Conservation (phyloP, 306 rosid genomes). For the Abrus pulchellus region DNA sequence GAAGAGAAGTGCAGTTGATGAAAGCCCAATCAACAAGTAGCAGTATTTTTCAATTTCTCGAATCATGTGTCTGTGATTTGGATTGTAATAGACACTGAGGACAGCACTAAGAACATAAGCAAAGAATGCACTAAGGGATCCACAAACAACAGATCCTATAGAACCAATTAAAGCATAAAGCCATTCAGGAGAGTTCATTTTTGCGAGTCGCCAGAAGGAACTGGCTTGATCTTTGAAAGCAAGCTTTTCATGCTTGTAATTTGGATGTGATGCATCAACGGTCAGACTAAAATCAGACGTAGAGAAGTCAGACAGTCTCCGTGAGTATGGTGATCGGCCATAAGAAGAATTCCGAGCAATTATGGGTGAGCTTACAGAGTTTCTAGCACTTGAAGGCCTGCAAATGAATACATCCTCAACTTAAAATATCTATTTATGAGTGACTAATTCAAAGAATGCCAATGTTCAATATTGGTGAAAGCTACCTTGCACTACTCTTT, state of each 20-base stretch:
- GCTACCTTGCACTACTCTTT: conserved; percentile 95
- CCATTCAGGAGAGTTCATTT: conserved; percentile 97
- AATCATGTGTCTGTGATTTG: conserved; percentile 77
- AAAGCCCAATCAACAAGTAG: conserved; percentile 88
- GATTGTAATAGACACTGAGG: conserved; percentile 88
- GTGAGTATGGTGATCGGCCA: conserved; percentile 93
- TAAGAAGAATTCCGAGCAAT: conserved; percentile 88
- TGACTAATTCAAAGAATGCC: background rate
- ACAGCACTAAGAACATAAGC: conserved; percentile 93
- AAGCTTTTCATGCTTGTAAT: conserved; percentile 79
- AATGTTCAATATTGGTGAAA: conserved; percentile 37
- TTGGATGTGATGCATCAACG: conserved; percentile 77
- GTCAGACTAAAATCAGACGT: conserved; percentile 90
- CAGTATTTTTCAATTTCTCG: conserved; percentile 81
- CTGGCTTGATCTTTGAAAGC: conserved; percentile 91
- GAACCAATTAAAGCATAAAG: conserved; percentile 84
- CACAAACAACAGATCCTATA: conserved; percentile 83
- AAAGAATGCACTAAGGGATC: conserved; percentile 91
- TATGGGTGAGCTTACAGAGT: conserved; percentile 98
- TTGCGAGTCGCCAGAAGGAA: conserved; percentile 93
- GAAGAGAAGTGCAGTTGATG: conserved; percentile 92
- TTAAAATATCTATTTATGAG: background rate
- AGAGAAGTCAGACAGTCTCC: conserved; percentile 92
- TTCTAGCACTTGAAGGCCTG: conserved; percentile 96
- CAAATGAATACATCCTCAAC: conserved; percentile 28